Conservation (phyloP, 2,329 filamentous ascomycete genomes). For the Chaetomiaceae sp. region DNA sequence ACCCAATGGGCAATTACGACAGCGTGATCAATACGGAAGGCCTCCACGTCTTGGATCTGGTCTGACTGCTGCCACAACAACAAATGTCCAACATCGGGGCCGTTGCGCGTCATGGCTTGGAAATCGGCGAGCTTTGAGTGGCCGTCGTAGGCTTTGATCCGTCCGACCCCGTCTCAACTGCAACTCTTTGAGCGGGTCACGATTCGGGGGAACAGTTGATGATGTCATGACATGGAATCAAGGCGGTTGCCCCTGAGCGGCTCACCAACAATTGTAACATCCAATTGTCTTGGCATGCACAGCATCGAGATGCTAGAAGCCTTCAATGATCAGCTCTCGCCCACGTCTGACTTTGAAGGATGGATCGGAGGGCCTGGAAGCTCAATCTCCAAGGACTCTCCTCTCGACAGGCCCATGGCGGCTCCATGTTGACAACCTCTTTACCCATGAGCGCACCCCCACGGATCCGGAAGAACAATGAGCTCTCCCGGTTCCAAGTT, state of each 20-base stretch:
- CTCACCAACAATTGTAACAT: not conserved
- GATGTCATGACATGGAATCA: not conserved
- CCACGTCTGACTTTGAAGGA: no score
- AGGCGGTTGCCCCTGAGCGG: not conserved
- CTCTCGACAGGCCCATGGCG: no score
- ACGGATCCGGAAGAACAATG: no score
- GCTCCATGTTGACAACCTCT: no score
- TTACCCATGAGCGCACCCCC: no score
- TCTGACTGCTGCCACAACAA: no score
- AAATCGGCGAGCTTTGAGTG: conserved; percentile 6
- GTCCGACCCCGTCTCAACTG: not conserved
- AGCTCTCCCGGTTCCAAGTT: no score
- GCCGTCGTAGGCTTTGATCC: not conserved
- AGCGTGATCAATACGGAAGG: not conserved
- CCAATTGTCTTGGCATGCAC: no score
- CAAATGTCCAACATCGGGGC: not conserved
- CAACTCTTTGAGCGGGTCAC: not conserved
- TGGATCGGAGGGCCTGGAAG: no score
- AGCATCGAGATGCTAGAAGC: no score
- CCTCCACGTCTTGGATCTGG: not conserved
- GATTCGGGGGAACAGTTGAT: not conserved
- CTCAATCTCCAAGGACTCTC: no score
- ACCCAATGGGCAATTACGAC: not conserved
- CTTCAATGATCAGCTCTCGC: no score
- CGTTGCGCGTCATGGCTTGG: conserved; percentile 6